A percentile compares a stretch with the other conserved stretches of the same genome.
Conservation (phyloP, 352 stramenopile species). For the Albugo candida region DNA sequence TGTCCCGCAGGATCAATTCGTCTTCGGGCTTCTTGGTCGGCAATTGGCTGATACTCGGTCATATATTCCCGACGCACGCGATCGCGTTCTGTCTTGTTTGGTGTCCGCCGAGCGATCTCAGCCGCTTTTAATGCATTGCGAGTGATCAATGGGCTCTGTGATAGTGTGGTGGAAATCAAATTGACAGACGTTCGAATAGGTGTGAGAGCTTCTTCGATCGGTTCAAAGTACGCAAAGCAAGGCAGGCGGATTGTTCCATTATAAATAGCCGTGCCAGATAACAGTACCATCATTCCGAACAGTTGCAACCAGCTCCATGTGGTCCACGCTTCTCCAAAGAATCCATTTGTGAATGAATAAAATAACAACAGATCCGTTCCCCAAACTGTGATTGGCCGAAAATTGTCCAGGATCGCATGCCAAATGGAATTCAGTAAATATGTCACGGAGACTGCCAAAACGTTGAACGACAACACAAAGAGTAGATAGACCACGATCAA, state of each 20-base stretch:
- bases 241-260: constrained; percentile 80
- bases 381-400: constrained; percentile 93
- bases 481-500: constrained; percentile 80
- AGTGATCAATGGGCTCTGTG: constrained; percentile 56
- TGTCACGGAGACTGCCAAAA: constrained; percentile 92
- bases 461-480: constrained; percentile 91
- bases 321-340: constrained; percentile 91
- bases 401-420: constrained; percentile 97
- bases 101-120: constrained; percentile 57
- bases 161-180: constrained; percentile 30
- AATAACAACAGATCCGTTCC: constrained; percentile 89
- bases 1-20: constrained; percentile 57
- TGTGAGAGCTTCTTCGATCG: constrained; percentile 35
- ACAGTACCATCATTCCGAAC: constrained; percentile 81
- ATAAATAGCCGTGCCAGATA: constrained; percentile 93
- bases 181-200: constrained; percentile 47
- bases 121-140: constrained; percentile 68
- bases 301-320: constrained; percentile 90
- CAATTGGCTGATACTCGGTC: constrained; percentile 69
- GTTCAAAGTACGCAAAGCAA: constrained; percentile 58
- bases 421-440: constrained; percentile 93
- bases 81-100: constrained; percentile 57
- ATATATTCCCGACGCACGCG: constrained; percentile 71
- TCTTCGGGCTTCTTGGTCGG: constrained; percentile 27
- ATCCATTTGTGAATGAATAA: constrained; percentile 81